phyloP scores from a whole-genome alignment of 148 eudicot genomes.

The Nyssa sinensis region DNA sequence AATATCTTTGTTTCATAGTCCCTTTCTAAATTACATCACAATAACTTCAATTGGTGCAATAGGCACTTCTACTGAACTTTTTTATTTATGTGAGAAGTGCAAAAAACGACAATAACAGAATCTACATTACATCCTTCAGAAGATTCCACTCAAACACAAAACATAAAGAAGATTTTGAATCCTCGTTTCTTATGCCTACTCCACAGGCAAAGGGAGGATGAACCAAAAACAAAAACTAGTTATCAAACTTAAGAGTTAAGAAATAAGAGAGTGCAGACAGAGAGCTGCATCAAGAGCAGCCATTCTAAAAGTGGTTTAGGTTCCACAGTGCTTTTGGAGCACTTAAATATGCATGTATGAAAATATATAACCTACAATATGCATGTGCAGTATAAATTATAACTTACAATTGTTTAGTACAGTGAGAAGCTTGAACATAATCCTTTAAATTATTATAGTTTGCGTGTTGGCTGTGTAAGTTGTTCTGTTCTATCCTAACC shows the following conservation, averaged over 20 bases:
- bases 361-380: neutral
- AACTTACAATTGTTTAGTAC: too few species aligned
- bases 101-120: neutral
- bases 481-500: neutral
- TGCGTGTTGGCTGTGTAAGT: neutral
- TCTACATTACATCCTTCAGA: neutral
- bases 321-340: neutral
- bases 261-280: neutral
- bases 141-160: neutral
- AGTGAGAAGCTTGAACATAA: neutral
- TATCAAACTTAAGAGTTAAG: neutral
- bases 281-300: neutral
- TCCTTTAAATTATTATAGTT: neutral
- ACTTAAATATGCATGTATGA: too few species aligned
- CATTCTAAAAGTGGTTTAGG: neutral
- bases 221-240: neutral
- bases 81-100: neutral
- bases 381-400: too few species aligned
- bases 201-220: neutral
- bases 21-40: neutral
- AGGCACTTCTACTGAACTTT: neutral
- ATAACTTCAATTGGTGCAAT: neutral
- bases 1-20: too few species aligned
- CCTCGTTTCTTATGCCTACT: neutral
- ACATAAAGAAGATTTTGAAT: neutral